Conservation (phyloP, 2,329 filamentous ascomycete genomes). For the Shiraia bambusicola region DNA sequence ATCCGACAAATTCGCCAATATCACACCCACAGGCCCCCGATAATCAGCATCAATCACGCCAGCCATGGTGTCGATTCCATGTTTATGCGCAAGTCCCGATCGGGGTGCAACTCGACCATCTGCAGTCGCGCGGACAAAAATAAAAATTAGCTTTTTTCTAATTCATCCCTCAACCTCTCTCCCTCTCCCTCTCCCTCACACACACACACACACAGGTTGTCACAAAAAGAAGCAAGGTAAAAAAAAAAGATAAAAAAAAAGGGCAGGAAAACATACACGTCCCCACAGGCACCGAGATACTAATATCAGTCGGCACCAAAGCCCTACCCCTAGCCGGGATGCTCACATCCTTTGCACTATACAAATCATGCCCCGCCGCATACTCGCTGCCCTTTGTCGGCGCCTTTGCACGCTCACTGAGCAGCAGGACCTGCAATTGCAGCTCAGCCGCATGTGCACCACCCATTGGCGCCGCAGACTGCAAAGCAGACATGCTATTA, state of each 20-base stretch:
- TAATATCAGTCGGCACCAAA: slow-evolving; percentile 86
- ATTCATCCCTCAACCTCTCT: no score
- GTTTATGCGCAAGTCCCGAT: slow-evolving; percentile 86
- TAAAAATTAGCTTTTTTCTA: neutral
- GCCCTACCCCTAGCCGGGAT: slow-evolving; percentile 83
- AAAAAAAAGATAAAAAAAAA: neutral
- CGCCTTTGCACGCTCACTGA: slow-evolving; percentile 73
- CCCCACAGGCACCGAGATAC: slow-evolving; percentile 84
- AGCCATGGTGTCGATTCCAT: slow-evolving; percentile 94
- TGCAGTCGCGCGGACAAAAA: no score
- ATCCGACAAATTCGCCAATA: slow-evolving; percentile 91
- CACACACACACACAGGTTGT: no score
- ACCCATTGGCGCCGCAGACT: slow-evolving; percentile 26
- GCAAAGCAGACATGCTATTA: slow-evolving; percentile 22
- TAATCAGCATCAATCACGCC: slow-evolving; percentile 99
- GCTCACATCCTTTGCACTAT: slow-evolving; percentile 70
- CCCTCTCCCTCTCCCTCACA: no score
- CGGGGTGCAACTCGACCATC: slow-evolving; percentile 89
- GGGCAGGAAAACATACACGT: slow-evolving; percentile 66
- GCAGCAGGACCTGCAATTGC: slow-evolving; percentile 85
- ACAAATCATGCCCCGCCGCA: slow-evolving; percentile 92
- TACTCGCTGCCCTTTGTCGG: slow-evolving; percentile 88
- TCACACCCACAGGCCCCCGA: slow-evolving; percentile 86
- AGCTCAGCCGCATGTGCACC: slow-evolving; percentile 34
- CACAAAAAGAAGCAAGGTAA: no score